Evolutionary conservation across 768 basidiomycete genomes (phyloP), one percentile per base, ranked within the genome.

Genomic region (Rickenella mellea): DNA sequence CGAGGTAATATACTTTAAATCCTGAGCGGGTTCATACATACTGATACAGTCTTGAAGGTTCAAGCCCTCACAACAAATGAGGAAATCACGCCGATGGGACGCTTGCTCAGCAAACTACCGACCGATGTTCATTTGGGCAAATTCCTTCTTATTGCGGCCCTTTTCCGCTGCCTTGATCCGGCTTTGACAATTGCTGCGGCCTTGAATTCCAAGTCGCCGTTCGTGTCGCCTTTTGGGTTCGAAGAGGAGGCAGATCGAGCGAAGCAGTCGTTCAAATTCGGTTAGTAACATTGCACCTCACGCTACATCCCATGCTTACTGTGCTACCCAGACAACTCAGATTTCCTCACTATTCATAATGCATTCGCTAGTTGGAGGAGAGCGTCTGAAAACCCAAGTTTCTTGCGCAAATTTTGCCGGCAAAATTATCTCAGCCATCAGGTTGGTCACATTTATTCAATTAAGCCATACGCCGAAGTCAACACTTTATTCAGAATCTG

Each of bases 41-140:
- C 22, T 39, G 30, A 33, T 44, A 32, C 40, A 14, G 29, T 40
- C 26, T 7, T 45, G 5, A 38, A 87, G 84, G 90, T 90, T 49
- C 76, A 83, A 44, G 93, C 94, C 5, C 64, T 99, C 46, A 97
- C 90, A 1, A 52, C 73, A 2, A 66, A 69, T 1, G 90, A 99
- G 58, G 92, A 94, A 14, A 93, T 99, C 47, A 97, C 94, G 1
- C 83, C 92, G 0, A 85, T 97, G 79, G 94, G 94, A 29, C 70
- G 80, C 41, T 66, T 94, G 19, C 70, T 99, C 29, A 90, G 88
- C 65, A 86, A 88, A 56, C 67, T 99, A 28, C 94, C 94, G 0
- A 88, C 91, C 35, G 94, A 99, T 55, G 93, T 98, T 12, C 90
- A 97, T 57, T 74, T 96, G 3, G 93, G 92, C 28, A 96, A 97